Percentiles rank a stretch among this genome's conserved stretches.
These are phyloP conservation scores for Backusella luteola DNA, from an alignment of 192 early-diverging fungal genomes.

Conservation along the genomic window DNA sequence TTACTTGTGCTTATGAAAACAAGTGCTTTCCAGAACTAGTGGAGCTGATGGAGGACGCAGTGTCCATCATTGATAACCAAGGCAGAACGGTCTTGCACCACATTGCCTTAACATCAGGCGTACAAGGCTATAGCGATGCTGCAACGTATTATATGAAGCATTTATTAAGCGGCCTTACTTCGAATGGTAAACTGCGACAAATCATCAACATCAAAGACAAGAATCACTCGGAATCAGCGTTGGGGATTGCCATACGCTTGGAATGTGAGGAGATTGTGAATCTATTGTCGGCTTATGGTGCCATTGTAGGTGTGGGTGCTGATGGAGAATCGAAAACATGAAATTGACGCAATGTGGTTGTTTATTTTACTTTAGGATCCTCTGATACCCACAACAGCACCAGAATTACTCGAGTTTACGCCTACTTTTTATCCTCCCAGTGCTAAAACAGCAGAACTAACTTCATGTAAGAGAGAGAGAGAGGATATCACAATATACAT, in stretches of 20 bases:
- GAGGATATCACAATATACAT: too few relatives aligned
- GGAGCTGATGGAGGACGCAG: slow-evolving; percentile 68
- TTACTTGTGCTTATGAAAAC: slow-evolving; percentile 78
- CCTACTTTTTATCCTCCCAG: not conserved
- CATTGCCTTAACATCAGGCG: slow-evolving; percentile 70
- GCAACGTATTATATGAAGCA: slow-evolving; percentile 91
- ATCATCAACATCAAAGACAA: slow-evolving; percentile 66
- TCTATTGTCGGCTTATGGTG: slow-evolving; percentile 74
- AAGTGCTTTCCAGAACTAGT: slow-evolving; percentile 77
- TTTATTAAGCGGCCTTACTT: slow-evolving; percentile 49
- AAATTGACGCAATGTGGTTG: too few relatives aligned
- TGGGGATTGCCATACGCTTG: slow-evolving; percentile 83
- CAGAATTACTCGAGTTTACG: not conserved
- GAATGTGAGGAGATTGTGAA: slow-evolving; percentile 72
- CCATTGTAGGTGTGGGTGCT: slow-evolving; percentile 27
- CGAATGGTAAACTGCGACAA: not conserved
- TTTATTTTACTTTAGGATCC: not conserved
- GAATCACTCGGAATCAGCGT: slow-evolving; percentile 75
- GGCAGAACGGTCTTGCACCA: slow-evolving; percentile 90
- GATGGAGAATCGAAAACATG: too few relatives aligned
- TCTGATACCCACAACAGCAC: not conserved
- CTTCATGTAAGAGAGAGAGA: not conserved
- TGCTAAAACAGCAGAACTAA: not conserved
- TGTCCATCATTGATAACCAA: slow-evolving; percentile 69
- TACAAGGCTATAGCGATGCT: slow-evolving; percentile 62